Evolutionary conservation across 75 land plant genomes (phyloP).

Genomic region (Ceratopteris richardii): DNA sequence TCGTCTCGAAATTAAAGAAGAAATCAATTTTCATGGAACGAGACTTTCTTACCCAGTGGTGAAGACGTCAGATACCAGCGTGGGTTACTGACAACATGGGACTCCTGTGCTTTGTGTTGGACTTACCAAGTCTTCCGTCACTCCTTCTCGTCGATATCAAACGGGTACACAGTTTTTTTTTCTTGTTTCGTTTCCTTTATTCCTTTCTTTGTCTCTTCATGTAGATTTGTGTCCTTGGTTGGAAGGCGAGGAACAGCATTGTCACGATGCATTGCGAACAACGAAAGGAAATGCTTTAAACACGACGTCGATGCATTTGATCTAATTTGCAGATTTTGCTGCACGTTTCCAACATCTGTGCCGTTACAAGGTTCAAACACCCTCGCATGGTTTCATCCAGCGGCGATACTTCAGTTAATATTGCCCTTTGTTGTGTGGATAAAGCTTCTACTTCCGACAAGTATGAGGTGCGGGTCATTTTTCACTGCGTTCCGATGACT

Average conservation of each 20-base stretch:
- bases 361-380: conserved; percentile 8
- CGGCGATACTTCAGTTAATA: neutral
- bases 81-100: no score
- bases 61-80: no score
- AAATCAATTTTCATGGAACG: no score
- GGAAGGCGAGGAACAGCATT: neutral
- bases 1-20: no score
- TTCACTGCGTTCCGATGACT: neutral
- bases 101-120: conserved; percentile 57
- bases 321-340: conserved; percentile 31
- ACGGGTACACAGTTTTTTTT: conserved; percentile 42
- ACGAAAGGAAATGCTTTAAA: no score
- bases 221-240: neutral
- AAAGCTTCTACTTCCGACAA: neutral
- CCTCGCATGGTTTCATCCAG: neutral
- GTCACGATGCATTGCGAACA: no score
- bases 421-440: neutral
- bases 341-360: conserved; percentile 56
- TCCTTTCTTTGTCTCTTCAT: neutral
- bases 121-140: conserved; percentile 35
- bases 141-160: conserved; percentile 41
- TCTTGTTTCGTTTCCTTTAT: neutral
- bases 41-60: no score
- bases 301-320: neutral
- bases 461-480: conserved; percentile 2